phyloP scores from a whole-genome alignment of 768 basidiomycete genomes.

The Suillus decipiens region DNA sequence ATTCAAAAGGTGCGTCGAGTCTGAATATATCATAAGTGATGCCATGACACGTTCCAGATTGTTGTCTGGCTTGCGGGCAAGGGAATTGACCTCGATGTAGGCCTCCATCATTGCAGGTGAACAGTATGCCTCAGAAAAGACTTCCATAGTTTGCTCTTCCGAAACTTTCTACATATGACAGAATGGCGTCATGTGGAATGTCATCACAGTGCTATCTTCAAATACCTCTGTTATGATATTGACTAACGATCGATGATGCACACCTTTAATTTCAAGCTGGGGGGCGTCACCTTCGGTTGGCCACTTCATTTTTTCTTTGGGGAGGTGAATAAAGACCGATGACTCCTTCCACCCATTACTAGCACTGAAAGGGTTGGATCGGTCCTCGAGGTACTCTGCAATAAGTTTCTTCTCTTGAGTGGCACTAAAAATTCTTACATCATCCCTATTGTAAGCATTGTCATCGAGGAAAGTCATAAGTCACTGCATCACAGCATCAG shows the following conservation, averaged over 20 bases:
- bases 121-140: constrained; percentile 7
- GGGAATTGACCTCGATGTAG: constrained; percentile 8
- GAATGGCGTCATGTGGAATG: constrained; percentile 29
- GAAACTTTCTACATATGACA: constrained; percentile 21
- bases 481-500: no score
- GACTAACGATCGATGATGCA: constrained; percentile 5
- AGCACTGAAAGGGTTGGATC: constrained; percentile 5
- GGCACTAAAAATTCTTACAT: no score
- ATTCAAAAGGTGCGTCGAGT: constrained; percentile 24
- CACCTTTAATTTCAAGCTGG: background rate
- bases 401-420: no score
- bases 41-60: constrained; percentile 19
- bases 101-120: constrained; percentile 2
- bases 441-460: no score
- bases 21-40: constrained; percentile 26
- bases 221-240: constrained; percentile 7
- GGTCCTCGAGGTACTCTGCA: background rate
- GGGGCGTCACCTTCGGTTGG: background rate
- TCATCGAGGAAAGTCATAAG: no score
- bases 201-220: background rate
- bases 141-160: background rate
- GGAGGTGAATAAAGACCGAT: constrained; percentile 3
- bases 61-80: constrained; percentile 15
- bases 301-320: constrained; percentile 6
- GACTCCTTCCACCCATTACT: constrained; percentile 12